phyloP scores from a whole-genome alignment of 1,284 basidiomycete genomes.

The Leccinum laetum region DNA sequence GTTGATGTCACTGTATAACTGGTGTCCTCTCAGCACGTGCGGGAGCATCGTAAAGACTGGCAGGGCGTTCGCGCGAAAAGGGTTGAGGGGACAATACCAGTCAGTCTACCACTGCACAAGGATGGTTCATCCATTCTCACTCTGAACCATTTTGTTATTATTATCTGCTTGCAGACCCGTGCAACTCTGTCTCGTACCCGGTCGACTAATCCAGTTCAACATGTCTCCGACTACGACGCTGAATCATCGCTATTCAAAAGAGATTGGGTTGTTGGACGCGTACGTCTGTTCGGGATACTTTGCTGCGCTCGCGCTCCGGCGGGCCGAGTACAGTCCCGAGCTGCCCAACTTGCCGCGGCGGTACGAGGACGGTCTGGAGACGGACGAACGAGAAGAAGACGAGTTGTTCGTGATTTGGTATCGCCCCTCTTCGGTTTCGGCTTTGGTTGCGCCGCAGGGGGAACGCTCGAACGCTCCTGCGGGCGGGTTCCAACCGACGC shows the following conservation, averaged over 20 bases:
- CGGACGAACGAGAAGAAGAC: conserved; percentile 76
- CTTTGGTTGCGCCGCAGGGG: neutral
- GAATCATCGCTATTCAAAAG: conserved; percentile 47
- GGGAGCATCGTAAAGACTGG: conserved; percentile 71
- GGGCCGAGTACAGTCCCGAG: conserved; percentile 59
- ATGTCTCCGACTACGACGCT: conserved; percentile 52
- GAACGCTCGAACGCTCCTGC: conserved; percentile 22
- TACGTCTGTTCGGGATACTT: conserved; percentile 79
- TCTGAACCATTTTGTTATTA: neutral
- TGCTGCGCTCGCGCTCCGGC: conserved; percentile 64
- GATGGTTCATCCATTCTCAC: neutral
- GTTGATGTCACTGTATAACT: conserved; percentile 69
- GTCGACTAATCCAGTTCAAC: conserved; percentile 63
- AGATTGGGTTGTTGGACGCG: conserved; percentile 69
- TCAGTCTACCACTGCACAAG: conserved; percentile 35
- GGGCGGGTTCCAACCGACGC: conserved; percentile 24
- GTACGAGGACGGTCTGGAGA: conserved; percentile 79
- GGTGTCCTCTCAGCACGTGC: conserved; percentile 79
- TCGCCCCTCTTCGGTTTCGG: conserved; percentile 35
- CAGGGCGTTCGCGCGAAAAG: conserved; percentile 66
- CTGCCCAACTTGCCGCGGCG: conserved; percentile 55
- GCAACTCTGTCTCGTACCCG: conserved; percentile 67
- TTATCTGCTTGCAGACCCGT: conserved; percentile 46
- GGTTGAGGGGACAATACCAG: conserved; percentile 70
- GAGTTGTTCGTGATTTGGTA: conserved; percentile 74